Evolutionary conservation across 768 basidiomycete species (phyloP), one percentile per base, ranked within the genome.

Genomic region (Cyclocybe aegerita): DNA sequence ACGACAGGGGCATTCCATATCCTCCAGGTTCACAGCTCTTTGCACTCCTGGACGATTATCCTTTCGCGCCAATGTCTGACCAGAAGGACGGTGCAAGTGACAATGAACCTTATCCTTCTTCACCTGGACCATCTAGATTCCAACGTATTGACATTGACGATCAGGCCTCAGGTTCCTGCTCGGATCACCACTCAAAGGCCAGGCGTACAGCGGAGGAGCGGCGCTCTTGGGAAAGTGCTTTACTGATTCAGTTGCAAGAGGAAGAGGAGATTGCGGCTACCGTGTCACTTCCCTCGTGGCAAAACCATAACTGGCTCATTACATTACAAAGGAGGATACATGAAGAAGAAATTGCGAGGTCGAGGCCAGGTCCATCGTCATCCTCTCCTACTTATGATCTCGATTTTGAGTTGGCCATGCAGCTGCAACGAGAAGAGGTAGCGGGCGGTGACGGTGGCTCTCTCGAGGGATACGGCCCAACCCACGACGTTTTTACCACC

Each of bases 341-440:
- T 11, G 43, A 32, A 37, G 54, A 55, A 32, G 53, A 57, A 16
- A 46, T 40, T 23, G 12, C 15, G 6, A 29, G 36, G 12, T 38
- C 16, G 7, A 30, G 38, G 16, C 37, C 38, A 9, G 44, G 38
- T 7, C 30, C 46, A 30, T 31, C 43, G 9, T 42, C 54, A 33
- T 44, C 52, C n/a, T 46, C 45, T 23, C 38, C 31, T 45, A 15
- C 48, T 39, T 39, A 35, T 23, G 23, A 23, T 23, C 23, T 23
- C 23, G 42, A 52, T 17, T 46, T 46, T 31, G 53, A 53, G 7
- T 39, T 52, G 30, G 78, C 75, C 3, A 47, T 60, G 11, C 49
- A 64, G 29, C 55, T 74, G 45, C 80, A 81, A 54, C 49, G 56
- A 4, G 56, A 67, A 37, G 75, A 65, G 38, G 71, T 76, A 78